Evolutionary conservation across 108 stramenopile genomes (phyloP).

Genomic region (Nitzschia sp.): DNA sequence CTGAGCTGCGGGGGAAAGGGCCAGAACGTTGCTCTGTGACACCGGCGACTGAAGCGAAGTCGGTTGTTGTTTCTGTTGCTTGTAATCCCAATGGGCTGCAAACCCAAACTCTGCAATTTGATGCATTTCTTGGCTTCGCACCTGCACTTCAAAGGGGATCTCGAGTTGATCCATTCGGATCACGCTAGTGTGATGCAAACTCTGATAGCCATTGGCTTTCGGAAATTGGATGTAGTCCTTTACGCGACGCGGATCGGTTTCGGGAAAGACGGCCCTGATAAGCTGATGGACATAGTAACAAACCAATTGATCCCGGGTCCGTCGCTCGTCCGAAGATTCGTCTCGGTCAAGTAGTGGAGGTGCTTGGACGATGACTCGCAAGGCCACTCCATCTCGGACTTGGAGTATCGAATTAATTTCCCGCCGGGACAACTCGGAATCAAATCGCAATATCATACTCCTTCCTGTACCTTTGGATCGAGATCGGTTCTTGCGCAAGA

Average conservation of each 20-base stretch:
- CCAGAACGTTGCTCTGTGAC: slow-evolving; percentile 1
- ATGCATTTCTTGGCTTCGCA: slow-evolving; percentile 89
- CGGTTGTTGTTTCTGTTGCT: slow-evolving; percentile 29
- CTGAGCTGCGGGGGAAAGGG: not conserved
- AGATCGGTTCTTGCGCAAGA: slow-evolving; percentile 23
- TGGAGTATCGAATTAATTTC: slow-evolving; percentile 25
- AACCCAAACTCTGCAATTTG: slow-evolving; percentile 81
- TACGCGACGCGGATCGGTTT: slow-evolving; percentile 36
- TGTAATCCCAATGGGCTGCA: slow-evolving; percentile 89
- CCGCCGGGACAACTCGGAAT: not conserved
- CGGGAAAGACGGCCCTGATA: slow-evolving; percentile 61
- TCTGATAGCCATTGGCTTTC: slow-evolving; percentile 92
- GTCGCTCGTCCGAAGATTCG: slow-evolving; percentile 47
- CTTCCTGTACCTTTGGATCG: not conserved
- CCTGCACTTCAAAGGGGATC: slow-evolving; percentile 86
- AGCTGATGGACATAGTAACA: slow-evolving; percentile 73
- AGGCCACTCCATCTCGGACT: slow-evolving; percentile 71
- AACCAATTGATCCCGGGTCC: slow-evolving; percentile 59
- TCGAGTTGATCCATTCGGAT: slow-evolving; percentile 47
- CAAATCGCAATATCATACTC: not conserved
- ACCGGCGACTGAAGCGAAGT: slow-evolving; percentile 1
- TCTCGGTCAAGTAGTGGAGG: not conserved
- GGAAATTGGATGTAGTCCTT: slow-evolving; percentile 89
- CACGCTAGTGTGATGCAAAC: slow-evolving; percentile 83
- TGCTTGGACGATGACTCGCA: slow-evolving; percentile 68